A percentile compares a stretch with the other conserved stretches of the same genome.
Conservation (phyloP, 2,329 filamentous ascomycete species). For the Aureobasidium sp. region DNA sequence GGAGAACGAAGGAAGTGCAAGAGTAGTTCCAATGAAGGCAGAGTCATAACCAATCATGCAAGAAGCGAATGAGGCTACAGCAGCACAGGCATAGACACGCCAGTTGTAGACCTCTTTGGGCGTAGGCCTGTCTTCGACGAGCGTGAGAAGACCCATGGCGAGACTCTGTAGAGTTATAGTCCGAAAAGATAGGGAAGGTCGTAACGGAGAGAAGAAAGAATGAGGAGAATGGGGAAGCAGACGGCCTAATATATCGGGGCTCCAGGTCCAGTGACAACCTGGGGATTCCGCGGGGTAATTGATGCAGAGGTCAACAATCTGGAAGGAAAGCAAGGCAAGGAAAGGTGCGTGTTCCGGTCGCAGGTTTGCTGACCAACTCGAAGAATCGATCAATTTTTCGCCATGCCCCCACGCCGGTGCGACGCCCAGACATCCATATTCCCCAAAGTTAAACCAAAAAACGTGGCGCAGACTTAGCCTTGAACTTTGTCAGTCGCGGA, state of each 20-base stretch:
- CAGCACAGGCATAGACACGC: constrained; percentile 61
- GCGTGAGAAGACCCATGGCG: constrained; percentile 39
- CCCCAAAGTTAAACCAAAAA: constrained; percentile 5
- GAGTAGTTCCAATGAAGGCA: constrained; percentile 82
- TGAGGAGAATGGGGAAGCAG: constrained; percentile 12
- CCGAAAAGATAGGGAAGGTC: constrained; percentile 6
- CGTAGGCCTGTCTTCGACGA: constrained; percentile 54
- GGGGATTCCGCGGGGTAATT: constrained; percentile 16
- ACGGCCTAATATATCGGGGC: constrained; percentile 3
- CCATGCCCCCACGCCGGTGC: constrained; percentile 5
- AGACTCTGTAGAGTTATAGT: neutral
- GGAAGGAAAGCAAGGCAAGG: neutral
- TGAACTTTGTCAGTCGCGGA: neutral
- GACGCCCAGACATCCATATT: constrained; percentile 7
- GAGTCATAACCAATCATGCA: constrained; percentile 74
- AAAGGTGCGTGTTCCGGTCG: neutral
- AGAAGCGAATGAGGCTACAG: constrained; percentile 62
- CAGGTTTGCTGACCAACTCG: constrained; percentile 10
- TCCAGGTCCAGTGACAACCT: neutral
- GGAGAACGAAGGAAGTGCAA: constrained; percentile 74
- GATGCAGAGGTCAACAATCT: neutral
- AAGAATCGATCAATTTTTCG: constrained; percentile 5
- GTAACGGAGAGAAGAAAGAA: constrained; percentile 17
- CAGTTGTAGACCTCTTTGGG: constrained; percentile 67
- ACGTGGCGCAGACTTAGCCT: neutral